These are phyloP conservation scores for Aquanectria penicillioides DNA, from an alignment of 2,329 filamentous ascomycete genomes.

Conservation along the genomic window DNA sequence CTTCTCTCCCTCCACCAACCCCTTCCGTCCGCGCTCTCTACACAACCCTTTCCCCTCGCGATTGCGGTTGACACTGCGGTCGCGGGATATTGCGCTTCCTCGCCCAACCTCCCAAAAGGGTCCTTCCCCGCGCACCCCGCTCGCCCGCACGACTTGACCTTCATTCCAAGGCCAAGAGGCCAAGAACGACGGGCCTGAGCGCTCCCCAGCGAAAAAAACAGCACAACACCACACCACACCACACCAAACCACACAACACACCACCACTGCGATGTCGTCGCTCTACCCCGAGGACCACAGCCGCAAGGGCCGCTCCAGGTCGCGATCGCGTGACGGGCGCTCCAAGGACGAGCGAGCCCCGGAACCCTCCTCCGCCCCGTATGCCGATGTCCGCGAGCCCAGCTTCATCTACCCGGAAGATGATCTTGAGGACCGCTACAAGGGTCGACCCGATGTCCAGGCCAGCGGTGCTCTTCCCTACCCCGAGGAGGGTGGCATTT, in stretches of 20 bases:
- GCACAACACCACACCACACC: background rate
- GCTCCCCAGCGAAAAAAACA: no score
- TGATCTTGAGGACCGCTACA: constrained; percentile 51
- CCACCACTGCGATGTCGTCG: constrained; percentile 61
- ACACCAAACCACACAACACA: constrained; percentile 2
- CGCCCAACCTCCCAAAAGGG: constrained; percentile 9
- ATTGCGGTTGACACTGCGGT: background rate
- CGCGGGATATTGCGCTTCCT: background rate
- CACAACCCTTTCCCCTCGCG: background rate
- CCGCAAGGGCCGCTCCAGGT: constrained; percentile 59
- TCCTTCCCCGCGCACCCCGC: constrained; percentile 2
- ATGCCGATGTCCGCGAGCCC: constrained; percentile 54
- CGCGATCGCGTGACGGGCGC: constrained; percentile 52
- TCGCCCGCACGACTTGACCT: background rate
- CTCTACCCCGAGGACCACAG: constrained; percentile 58
- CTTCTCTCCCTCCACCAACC: background rate
- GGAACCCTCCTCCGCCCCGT: constrained; percentile 43
- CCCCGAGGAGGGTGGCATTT: constrained; percentile 51
- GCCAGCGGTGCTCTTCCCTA: constrained; percentile 50
- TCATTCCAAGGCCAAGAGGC: no score
- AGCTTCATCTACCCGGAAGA: constrained; percentile 55
- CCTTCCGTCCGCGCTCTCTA: background rate
- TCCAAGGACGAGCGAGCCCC: constrained; percentile 44
- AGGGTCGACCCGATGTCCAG: constrained; percentile 45
- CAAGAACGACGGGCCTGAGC: background rate